Evolutionary conservation across 1,139 yeast genomes (phyloP).

Genomic region (Yamadazyma atlantica): DNA sequence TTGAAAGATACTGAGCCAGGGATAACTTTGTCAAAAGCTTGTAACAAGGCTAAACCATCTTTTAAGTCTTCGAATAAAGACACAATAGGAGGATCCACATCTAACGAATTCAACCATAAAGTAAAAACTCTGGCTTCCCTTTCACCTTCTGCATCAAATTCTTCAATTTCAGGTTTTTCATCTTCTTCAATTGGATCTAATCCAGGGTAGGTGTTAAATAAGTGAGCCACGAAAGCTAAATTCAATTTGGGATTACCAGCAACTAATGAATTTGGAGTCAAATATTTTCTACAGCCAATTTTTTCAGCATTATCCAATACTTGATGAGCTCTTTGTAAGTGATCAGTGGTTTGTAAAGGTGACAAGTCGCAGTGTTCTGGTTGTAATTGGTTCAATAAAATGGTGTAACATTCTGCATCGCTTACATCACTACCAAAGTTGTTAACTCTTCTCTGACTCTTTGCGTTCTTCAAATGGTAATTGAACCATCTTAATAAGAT

Average conservation of each 20-base stretch:
- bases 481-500: slow-evolving; percentile 96
- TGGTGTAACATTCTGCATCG: slow-evolving; percentile 95
- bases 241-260: slow-evolving; percentile 97
- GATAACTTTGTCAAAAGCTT: slow-evolving; percentile 93
- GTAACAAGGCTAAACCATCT: slow-evolving; percentile 85
- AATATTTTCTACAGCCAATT: slow-evolving; percentile 87
- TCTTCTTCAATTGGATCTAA: slow-evolving; percentile 92
- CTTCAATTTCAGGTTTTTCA: slow-evolving; percentile 87
- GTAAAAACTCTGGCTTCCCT: slow-evolving; percentile 99
- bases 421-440: slow-evolving; percentile 86
- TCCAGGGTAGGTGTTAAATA: slow-evolving; percentile 96
- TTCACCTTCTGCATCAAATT: slow-evolving; percentile 98
- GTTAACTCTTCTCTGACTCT: slow-evolving; percentile 78
- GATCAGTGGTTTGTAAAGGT: slow-evolving; percentile 76
- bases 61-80: slow-evolving; percentile 91
- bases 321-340: slow-evolving; percentile 81
- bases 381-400: slow-evolving; percentile 81
- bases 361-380: slow-evolving; percentile 79
- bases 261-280: slow-evolving; percentile 89
- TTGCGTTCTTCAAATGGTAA: slow-evolving; percentile 93
- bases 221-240: slow-evolving; percentile 94
- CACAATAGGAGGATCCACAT: slow-evolving; percentile 92
- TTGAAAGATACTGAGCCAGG: slow-evolving; percentile 86
- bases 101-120: slow-evolving; percentile 93
- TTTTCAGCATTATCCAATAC: slow-evolving; percentile 84